Evolutionary conservation across 345 rosid species (phyloP).

Genomic region (Linum usitatissimum): DNA sequence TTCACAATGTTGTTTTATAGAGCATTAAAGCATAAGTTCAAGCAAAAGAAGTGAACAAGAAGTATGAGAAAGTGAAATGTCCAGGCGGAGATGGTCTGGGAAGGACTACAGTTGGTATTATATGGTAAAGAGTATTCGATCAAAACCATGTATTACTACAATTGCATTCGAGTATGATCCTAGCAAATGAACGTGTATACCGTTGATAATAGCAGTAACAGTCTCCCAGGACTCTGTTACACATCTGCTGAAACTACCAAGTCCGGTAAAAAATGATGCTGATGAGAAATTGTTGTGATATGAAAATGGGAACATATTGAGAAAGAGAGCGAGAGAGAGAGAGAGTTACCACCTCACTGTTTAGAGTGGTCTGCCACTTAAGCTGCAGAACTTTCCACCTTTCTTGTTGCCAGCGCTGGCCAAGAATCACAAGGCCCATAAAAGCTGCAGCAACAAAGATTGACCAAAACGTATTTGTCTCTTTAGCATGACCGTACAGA

Average conservation of each 20-base stretch:
- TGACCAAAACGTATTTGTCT: slow-evolving; percentile 85
- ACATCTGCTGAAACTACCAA: no score
- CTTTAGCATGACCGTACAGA: slow-evolving; percentile 62
- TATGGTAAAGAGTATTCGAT: no score
- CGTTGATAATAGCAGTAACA: background rate
- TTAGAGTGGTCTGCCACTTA: slow-evolving; percentile 63
- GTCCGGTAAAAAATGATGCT: no score
- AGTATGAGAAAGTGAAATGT: background rate
- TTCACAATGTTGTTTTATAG: no score
- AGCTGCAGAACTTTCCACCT: slow-evolving; percentile 83
- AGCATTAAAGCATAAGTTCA: no score
- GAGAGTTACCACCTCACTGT: slow-evolving; percentile 64
- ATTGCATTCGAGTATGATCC: no score
- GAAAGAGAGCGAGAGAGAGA: background rate
- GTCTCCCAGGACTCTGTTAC: no score
- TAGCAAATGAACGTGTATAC: background rate
- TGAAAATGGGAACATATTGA: background rate
- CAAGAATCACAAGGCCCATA: slow-evolving; percentile 82
- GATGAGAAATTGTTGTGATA: background rate
- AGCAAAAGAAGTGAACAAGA: no score
- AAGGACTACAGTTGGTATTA: no score
- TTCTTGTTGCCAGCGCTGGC: slow-evolving; percentile 95
- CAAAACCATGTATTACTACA: no score
- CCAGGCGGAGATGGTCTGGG: background rate
- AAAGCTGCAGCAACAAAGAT: slow-evolving; percentile 86